Base-by-base conservation (phyloP, 331 rosid genomes). In the Acacia concinna region DNA sequence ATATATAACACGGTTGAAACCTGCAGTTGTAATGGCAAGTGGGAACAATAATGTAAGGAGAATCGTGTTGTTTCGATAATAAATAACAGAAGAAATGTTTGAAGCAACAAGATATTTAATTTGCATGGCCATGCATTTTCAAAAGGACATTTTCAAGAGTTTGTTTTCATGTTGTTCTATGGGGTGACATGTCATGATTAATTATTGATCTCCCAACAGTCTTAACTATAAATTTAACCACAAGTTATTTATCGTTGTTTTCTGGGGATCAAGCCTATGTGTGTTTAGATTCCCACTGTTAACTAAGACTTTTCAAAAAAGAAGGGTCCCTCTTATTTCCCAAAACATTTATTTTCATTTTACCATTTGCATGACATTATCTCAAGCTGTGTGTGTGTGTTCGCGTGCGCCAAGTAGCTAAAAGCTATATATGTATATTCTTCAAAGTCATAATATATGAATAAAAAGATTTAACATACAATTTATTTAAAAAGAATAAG, bases 141-240 rank as follows among this genome's bases (percentile, higher is more conserved):
- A 20, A 20, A 34, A 21, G 13, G 7, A 7, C 70, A 3, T 66
- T 68, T 37, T 11, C 20, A 37, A 5, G 60, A 56, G 44, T 60
- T 43, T 78, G 64, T 52, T 60, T 21, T n/a, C 7, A 35, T 67
- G 78, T 73, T 52, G 77, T 74, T 77, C 75, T 30, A 37, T 56
- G 74, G 72, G 85, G 83, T 78, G 82, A 72, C 85, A 75, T 77
- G 21, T 73, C 77, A 49, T 68, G 25, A 78, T 84, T 65, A 10
- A 75, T 62, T 34, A 34, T 64, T 64, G 40, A 64, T 81, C 27
- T 63, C 13, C 51, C 68, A 37, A 81, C 28, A 73, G 47, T 78
- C 18, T 73, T 49, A 25, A 23, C 31, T 56, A 56, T 0, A 56
- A 23, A 56, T 56, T 52, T 21, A 54, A 21, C 62, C 62, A 54